These are phyloP conservation scores for Hypoxylon crocopeplum DNA, from an alignment of 495 filamentous ascomycete genomes.

Conservation along the genomic window DNA sequence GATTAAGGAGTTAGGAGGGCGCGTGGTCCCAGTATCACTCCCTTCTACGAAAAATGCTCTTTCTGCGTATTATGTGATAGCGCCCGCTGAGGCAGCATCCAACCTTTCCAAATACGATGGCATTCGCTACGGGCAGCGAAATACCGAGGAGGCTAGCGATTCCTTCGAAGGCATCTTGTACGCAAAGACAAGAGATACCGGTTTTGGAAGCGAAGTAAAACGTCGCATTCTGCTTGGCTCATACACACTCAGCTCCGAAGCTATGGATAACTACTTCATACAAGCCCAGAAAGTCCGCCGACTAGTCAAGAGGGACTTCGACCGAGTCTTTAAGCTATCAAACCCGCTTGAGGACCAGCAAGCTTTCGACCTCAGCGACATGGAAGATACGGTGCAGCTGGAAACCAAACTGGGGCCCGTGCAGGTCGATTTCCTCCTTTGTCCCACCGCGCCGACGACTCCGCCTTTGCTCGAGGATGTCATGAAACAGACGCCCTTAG, in stretches of 20 bases:
- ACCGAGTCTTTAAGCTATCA: slow-evolving; percentile 70
- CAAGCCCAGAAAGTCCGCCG: slow-evolving; percentile 88
- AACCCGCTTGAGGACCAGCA: slow-evolving; percentile 67
- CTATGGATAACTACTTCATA: slow-evolving; percentile 96
- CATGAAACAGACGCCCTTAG: slow-evolving; percentile 42
- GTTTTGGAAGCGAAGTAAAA: slow-evolving; percentile 85
- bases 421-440: slow-evolving; percentile 85
- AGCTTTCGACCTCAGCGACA: slow-evolving; percentile 55
- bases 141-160: slow-evolving; percentile 42
- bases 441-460: slow-evolving; percentile 81
- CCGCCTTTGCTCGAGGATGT: slow-evolving; percentile 70
- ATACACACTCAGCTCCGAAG: slow-evolving; percentile 87
- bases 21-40: slow-evolving; percentile 76
- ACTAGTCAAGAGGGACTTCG: slow-evolving; percentile 84
- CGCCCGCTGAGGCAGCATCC: slow-evolving; percentile 92
- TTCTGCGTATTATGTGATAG: slow-evolving; percentile 93
- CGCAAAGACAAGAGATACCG: slow-evolving; percentile 70
- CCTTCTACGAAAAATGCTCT: slow-evolving; percentile 85
- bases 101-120: slow-evolving; percentile 99
- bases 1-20: slow-evolving; percentile 69
- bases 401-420: slow-evolving; percentile 53
- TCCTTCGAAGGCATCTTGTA: slow-evolving; percentile 66
- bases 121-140: slow-evolving; percentile 78
- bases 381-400: slow-evolving; percentile 48
- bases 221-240: slow-evolving; percentile 86